phyloP scores from a whole-genome alignment of 73 alveolate genomes.

The Tetrahymena thermophila region DNA sequence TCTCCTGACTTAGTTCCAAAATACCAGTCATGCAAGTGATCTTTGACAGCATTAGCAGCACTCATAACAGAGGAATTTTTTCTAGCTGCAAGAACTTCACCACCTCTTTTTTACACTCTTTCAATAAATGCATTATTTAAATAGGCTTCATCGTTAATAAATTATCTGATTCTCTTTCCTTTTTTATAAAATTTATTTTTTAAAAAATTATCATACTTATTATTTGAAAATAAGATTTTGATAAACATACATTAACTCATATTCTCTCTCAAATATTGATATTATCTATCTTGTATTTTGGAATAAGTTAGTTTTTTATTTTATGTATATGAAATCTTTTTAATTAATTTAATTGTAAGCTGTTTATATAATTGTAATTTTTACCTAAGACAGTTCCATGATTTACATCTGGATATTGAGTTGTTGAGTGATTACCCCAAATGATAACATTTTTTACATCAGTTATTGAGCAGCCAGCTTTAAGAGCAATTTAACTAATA shows the following conservation, averaged over 20 bases:
- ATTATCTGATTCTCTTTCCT: slow-evolving; percentile 45
- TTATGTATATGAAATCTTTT: not conserved
- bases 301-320: not conserved
- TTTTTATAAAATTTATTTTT: not conserved
- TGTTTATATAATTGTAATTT: not conserved
- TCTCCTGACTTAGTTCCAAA: slow-evolving; percentile 59
- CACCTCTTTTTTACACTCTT: slow-evolving; percentile 81
- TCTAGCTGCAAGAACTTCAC: slow-evolving; percentile 69
- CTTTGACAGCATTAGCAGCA: slow-evolving; percentile 87
- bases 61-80: slow-evolving; percentile 68
- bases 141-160: slow-evolving; percentile 50
- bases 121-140: slow-evolving; percentile 53
- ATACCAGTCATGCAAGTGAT: slow-evolving; percentile 83
- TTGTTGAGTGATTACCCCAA: slow-evolving; percentile 88
- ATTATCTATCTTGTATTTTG: not conserved
- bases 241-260: not conserved
- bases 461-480: slow-evolving; percentile 35
- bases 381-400: slow-evolving; percentile 32
- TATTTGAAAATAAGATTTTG: too few species aligned
- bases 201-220: too few species aligned
- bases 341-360: not conserved
- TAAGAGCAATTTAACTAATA: slow-evolving; percentile 41
- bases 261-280: not conserved
- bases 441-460: slow-evolving; percentile 57
- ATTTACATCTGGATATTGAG: slow-evolving; percentile 52